phyloP scores from a whole-genome alignment of 768 basidiomycete species.

The Amanita muscaria region DNA sequence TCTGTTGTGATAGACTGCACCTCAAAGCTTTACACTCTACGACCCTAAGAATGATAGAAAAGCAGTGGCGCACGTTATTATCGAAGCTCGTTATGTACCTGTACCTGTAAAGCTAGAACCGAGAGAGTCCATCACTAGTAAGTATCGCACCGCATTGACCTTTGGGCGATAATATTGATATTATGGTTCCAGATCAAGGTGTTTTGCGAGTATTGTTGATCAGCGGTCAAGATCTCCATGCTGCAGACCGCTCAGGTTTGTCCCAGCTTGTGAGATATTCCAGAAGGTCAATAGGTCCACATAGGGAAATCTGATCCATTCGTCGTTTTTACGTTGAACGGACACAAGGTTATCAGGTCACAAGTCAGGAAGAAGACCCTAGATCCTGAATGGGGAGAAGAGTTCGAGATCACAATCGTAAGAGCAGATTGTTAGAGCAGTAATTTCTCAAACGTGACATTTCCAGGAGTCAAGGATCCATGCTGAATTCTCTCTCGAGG shows the following conservation, averaged over 20 bases:
- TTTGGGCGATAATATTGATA: constrained; percentile 8
- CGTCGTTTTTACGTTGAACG: constrained; percentile 77
- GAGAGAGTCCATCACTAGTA: constrained; percentile 89
- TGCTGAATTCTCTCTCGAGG: constrained; percentile 69
- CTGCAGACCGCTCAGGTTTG: constrained; percentile 78
- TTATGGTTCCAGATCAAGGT: constrained; percentile 67
- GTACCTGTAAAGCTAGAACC: constrained; percentile 79
- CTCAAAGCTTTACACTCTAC: constrained; percentile 54
- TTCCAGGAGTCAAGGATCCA: constrained; percentile 70
- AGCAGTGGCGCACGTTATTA: constrained; percentile 44
- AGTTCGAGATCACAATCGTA: constrained; percentile 59
- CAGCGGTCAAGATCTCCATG: constrained; percentile 68
- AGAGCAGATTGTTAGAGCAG: constrained; percentile 18
- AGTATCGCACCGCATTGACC: constrained; percentile 20
- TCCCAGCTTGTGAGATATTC: constrained; percentile 1
- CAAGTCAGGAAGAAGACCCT: constrained; percentile 89
- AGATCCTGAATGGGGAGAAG: constrained; percentile 77
- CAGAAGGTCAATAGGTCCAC: constrained; percentile 1
- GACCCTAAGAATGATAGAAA: constrained; percentile 35
- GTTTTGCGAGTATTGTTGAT: constrained; percentile 71
- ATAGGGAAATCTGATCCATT: constrained; percentile 85
- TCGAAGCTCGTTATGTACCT: constrained; percentile 84
- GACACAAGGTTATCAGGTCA: constrained; percentile 76
- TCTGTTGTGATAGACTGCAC: constrained; percentile 39
- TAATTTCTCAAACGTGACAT: neutral